Base-by-base conservation (phyloP, 495 filamentous ascomycete species). In the Penicillium arizonense region DNA sequence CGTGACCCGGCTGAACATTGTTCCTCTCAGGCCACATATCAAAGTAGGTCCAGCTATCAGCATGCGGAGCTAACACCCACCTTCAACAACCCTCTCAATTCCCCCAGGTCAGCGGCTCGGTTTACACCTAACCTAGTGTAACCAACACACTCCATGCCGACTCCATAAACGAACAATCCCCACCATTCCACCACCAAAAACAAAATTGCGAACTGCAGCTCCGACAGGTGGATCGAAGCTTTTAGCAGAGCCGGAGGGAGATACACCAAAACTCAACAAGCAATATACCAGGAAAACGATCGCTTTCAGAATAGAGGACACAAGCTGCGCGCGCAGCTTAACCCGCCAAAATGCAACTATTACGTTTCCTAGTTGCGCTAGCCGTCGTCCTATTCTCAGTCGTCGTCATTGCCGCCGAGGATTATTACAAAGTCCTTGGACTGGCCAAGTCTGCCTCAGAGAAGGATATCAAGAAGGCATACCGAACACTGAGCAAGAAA, bases 401-500 rank as follows among this genome's bases (percentile, higher is more conserved):
- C 3, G 47, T 62, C 13, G 77, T 74, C 34, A 62, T 88, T 43
- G 80, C 78, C 14, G 82, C 84, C 14, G 84, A 96, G 61, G 94
- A 97, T 64, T 97, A 89, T 71, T 98, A 98, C 69, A 95, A 96
- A 81, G 78, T 95, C 38, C 82, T 98, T 30, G 90, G 88, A 43
- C 68, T 98, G 61, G 79, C 88, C 64, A 91, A 87, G 65, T 77
- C 83, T 18, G 93, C 94, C 3, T 88, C 83, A 12, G 93, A 96
- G 43, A 84, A 83, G 59, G 90, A 97, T 64, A 91, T 98, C 72
- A 99, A 97, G 73, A 84, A 87, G n/a, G 95, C 94, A 32, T 99
- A 99, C 71, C 83, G 91, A 44, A 87, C 82, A 43, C 75, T 97
- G 4, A 94, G 89, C 79, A 97, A 97, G 73, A 96, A 96, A 73